Evolutionary conservation across 345 rosid species (phyloP).

Genomic region (Hypericum perforatum): DNA sequence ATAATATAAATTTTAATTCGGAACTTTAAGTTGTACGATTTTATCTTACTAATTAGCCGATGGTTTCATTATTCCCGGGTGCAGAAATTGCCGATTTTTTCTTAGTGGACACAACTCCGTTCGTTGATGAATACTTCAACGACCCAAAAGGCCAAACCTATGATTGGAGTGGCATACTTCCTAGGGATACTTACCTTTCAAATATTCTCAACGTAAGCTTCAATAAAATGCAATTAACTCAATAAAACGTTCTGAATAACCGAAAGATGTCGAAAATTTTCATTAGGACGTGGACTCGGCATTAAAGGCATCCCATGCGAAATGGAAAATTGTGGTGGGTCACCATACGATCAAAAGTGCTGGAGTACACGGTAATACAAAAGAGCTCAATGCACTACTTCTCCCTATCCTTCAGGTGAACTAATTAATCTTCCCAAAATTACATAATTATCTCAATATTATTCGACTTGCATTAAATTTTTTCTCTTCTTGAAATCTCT

Average conservation of each 20-base stretch:
- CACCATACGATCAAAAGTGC: slow-evolving; percentile 54
- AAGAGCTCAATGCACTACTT: slow-evolving; percentile 37
- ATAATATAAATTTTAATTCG: too few species aligned
- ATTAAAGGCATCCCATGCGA: slow-evolving; percentile 34
- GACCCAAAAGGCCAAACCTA: slow-evolving; percentile 20
- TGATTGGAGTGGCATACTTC: slow-evolving; percentile 31
- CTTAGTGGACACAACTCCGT: slow-evolving; percentile 41
- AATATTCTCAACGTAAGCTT: slow-evolving; percentile 21
- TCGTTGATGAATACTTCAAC: slow-evolving; percentile 28
- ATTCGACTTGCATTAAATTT: neutral
- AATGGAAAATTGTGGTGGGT: slow-evolving; percentile 58
- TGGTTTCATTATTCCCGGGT: too few species aligned
- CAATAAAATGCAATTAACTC: neutral
- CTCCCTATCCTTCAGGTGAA: slow-evolving; percentile 45
- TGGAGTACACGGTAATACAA: slow-evolving; percentile 46
- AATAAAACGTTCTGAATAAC: too few species aligned
- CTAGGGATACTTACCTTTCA: slow-evolving; percentile 21
- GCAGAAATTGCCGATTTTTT: slow-evolving; percentile 30
- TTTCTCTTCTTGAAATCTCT: neutral
- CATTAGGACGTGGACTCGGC: slow-evolving; percentile 35
- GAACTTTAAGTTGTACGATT: too few species aligned
- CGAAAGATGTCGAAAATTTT: too few species aligned
- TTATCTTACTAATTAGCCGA: too few species aligned
- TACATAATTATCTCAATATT: neutral
- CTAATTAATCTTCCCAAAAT: too few species aligned